Evolutionary conservation across 2,329 filamentous ascomycete species (phyloP).

Genomic region (Epichloe gansuensis): DNA sequence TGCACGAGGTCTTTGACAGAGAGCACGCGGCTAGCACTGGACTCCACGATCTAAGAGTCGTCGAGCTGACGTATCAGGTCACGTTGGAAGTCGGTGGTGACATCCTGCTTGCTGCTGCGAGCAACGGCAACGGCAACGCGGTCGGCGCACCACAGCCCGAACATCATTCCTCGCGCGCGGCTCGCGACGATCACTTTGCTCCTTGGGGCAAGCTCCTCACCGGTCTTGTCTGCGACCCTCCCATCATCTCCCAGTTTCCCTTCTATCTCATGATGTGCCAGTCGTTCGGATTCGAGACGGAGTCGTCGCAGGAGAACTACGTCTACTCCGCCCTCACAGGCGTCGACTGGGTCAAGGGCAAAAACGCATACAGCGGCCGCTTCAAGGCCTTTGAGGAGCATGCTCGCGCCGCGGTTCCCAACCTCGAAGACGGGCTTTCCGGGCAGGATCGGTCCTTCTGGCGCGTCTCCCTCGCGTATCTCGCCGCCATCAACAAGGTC

Average conservation of each 20-base stretch:
- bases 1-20: neutral
- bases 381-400: constrained; percentile 2
- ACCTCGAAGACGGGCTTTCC: constrained; percentile 2
- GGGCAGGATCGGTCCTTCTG: constrained; percentile 6
- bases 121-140: neutral
- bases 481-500: constrained; percentile 3
- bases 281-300: constrained; percentile 4
- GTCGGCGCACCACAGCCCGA: neutral
- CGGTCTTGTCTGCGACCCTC: constrained; percentile 6
- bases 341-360: constrained; percentile 5
- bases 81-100: constrained; percentile 2
- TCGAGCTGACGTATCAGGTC: constrained; percentile 4
- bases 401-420: constrained; percentile 2
- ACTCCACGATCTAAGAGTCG: constrained; percentile 1
- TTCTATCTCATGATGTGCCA: constrained; percentile 9
- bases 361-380: constrained; percentile 3
- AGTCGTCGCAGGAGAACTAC: constrained; percentile 4
- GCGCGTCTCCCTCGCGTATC: constrained; percentile 5
- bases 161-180: constrained; percentile 1
- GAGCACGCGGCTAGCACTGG: constrained; percentile 1
- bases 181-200: constrained; percentile 3
- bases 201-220: constrained; percentile 7
- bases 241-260: constrained; percentile 8
- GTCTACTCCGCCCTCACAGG: constrained; percentile 6
- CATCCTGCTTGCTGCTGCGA: constrained; percentile 2